Evolutionary conservation across 257 asterid genomes (phyloP), one percentile per base, ranked within the genome.

Genomic region (Coffea eugenioides): DNA sequence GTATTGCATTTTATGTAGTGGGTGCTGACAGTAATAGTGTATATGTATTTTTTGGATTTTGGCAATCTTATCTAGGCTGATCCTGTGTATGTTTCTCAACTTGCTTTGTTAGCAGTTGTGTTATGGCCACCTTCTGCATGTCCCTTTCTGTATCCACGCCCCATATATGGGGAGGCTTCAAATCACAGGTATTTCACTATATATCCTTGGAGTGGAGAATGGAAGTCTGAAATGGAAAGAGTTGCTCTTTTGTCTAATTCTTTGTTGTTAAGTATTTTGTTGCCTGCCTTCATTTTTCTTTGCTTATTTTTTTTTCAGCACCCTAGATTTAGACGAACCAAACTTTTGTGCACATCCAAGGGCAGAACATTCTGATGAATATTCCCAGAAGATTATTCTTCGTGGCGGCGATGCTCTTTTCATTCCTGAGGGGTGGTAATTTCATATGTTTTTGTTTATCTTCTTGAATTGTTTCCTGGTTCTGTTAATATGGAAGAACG

Each of bases 381-480:
- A 78, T 87, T 92, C 97, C 72, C 95, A 89, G 86, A 91, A 89
- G 88, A 94, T 91, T 86, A 86, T 84, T 72, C 97, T 96, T 86
- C 96, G 90, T 81, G 91, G 97, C 46, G 98, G 99, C 70, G 98
- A 96, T 81, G 96, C 98, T 27, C 81, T 96, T 80, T 96, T 94
- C 88, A 94, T 96, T 82, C 99, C 99, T 43, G 98, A 94, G 87
- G 99, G 99, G 85, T 96, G 98, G 99, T 96, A 88, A 83, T 74
- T 78, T 64, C 51, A 46, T 45, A 71, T 62, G 68, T 45, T 5
- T 23, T 71, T 56, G 54, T 77, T 77, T 64, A 65, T 83, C 65
- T 74, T 72, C 51, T 73, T 16, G 57, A 78, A 25, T 69, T 49
- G 57, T 27, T 25, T 77, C 31, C 54, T 66, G 61, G 39, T 12